phyloP scores from a whole-genome alignment of 805 yeast species.

The Danielia reshetovae region DNA sequence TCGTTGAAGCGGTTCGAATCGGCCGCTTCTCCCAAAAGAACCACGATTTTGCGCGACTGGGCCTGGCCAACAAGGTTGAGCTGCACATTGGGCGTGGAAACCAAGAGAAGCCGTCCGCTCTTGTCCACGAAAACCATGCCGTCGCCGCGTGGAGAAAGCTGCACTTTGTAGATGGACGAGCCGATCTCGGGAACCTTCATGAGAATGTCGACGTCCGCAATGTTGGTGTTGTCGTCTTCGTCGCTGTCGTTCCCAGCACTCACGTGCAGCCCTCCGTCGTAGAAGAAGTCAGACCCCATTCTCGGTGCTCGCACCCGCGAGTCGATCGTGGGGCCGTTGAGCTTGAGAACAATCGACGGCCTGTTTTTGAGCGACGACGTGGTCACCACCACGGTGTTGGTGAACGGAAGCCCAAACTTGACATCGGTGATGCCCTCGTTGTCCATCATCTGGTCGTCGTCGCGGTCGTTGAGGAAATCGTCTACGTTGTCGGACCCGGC shows the following conservation, averaged over 20 bases:
- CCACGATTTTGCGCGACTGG: constrained; percentile 45
- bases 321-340: constrained; percentile 49
- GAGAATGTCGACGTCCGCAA: constrained; percentile 28
- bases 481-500: constrained; percentile 9
- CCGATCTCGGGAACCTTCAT: constrained; percentile 78
- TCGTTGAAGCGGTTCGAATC: constrained; percentile 68
- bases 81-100: constrained; percentile 52
- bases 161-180: constrained; percentile 65
- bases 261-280: constrained; percentile 4
- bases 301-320: constrained; percentile 10
- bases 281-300: neutral
- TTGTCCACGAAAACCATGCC: constrained; percentile 78
- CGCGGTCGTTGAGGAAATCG: constrained; percentile 8
- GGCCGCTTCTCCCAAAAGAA: constrained; percentile 72
- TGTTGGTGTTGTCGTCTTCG: constrained; percentile 10
- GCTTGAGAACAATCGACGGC: constrained; percentile 29
- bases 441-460: constrained; percentile 45
- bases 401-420: constrained; percentile 43
- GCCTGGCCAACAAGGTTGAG: constrained; percentile 12
- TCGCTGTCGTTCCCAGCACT: neutral
- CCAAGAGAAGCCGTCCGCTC: constrained; percentile 69
- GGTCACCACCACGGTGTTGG: constrained; percentile 36
- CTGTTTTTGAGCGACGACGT: constrained; percentile 33
- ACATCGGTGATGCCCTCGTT: constrained; percentile 88
- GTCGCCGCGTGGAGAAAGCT: constrained; percentile 82